A percentile compares a stretch with the other conserved stretches of the same genome.
Conservation (phyloP, 768 basidiomycete species). For the Mycena haematopus region DNA sequence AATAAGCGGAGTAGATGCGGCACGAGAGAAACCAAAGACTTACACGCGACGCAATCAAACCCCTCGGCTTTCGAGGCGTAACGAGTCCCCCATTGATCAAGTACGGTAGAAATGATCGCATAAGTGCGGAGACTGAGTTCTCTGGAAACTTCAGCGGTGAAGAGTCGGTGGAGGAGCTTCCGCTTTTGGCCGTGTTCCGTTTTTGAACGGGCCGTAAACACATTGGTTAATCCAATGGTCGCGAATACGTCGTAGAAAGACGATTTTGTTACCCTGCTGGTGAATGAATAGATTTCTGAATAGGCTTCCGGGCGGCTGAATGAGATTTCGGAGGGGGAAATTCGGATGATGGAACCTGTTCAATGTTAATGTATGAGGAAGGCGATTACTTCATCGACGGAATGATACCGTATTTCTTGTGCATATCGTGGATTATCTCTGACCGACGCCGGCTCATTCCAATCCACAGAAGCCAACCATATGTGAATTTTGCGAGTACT, state of each 20-base stretch:
- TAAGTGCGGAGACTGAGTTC: slow-evolving; percentile 66
- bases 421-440: slow-evolving; percentile 59
- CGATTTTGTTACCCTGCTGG: slow-evolving; percentile 58
- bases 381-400: too few species aligned
- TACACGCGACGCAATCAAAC: slow-evolving; percentile 58
- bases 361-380: too few species aligned
- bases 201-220: slow-evolving; percentile 55
- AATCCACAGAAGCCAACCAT: slow-evolving; percentile 57
- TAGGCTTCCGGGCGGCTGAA: slow-evolving; percentile 61
- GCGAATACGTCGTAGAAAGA: slow-evolving; percentile 59
- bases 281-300: slow-evolving; percentile 62
- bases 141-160: slow-evolving; percentile 62
- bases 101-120: slow-evolving; percentile 27
- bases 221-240: slow-evolving; percentile 42
- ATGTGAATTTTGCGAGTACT: slow-evolving; percentile 52
- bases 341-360: slow-evolving; percentile 48
- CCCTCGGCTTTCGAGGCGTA: slow-evolving; percentile 48
- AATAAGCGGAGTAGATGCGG: background rate
- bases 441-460: slow-evolving; percentile 52
- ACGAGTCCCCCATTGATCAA: slow-evolving; percentile 58
- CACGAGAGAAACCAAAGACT: too few species aligned
- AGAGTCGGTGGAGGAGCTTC: slow-evolving; percentile 68
- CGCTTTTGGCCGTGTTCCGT: slow-evolving; percentile 67
- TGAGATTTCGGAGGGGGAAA: slow-evolving; percentile 57
- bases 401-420: slow-evolving; percentile 59